A percentile compares a stretch with the other conserved stretches of the same genome.
These are phyloP conservation scores for Naganishia kalamii DNA, from an alignment of 768 basidiomycete species.

Conservation along the genomic window DNA sequence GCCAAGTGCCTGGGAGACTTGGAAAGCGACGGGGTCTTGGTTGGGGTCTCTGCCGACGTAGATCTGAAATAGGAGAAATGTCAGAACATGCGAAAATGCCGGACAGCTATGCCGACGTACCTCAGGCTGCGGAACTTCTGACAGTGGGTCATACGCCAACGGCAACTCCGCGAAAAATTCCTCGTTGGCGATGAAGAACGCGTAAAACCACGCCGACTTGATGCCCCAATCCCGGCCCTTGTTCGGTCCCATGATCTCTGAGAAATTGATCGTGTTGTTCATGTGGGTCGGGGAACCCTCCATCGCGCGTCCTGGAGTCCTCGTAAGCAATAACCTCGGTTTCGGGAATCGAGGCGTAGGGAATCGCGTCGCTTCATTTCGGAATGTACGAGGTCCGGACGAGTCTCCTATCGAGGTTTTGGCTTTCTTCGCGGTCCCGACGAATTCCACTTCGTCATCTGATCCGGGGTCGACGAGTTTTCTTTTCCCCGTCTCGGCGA, in stretches of 20 bases:
- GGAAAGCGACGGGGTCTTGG: constrained; percentile 14
- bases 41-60: constrained; percentile 19
- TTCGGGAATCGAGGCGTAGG: constrained; percentile 5
- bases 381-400: neutral
- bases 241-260: constrained; percentile 16
- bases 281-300: neutral
- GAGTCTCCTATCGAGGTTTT: neutral
- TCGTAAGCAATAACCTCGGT: constrained; percentile 18
- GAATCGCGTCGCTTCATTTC: neutral
- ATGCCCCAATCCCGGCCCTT: neutral
- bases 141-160: too few relatives aligned
- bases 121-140: too few relatives aligned
- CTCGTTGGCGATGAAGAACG: constrained; percentile 20
- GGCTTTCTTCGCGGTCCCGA: neutral
- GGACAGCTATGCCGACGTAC: neutral
- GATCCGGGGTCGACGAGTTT: neutral
- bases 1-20: neutral
- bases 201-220: constrained; percentile 15
- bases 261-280: constrained; percentile 18
- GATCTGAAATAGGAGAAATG: neutral
- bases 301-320: constrained; percentile 10
- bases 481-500: neutral
- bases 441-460: constrained; percentile 1
- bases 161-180: constrained; percentile 23
- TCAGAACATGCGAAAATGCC: neutral